phyloP scores from a whole-genome alignment of 495 filamentous ascomycete species.

The Talaromyces nanjingensis region DNA sequence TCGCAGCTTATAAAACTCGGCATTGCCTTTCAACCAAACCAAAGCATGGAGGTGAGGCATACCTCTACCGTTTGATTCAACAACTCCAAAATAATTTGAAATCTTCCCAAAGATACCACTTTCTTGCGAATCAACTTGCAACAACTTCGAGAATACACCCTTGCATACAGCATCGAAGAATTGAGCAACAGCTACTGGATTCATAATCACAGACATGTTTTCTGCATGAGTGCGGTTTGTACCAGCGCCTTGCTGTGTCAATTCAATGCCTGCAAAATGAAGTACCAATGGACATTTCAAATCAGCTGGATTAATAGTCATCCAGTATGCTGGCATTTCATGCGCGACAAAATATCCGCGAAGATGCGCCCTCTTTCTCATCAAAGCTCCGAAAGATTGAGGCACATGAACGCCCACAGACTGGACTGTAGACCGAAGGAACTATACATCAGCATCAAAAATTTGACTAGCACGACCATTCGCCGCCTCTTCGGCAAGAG shows the following conservation, averaged over 20 bases:
- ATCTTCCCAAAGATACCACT: constrained; percentile 13
- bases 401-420: too few species aligned
- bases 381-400: too few species aligned
- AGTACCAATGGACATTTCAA: too few species aligned
- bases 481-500: too few species aligned
- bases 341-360: too few species aligned
- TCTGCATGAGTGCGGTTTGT: background rate
- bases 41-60: constrained; percentile 16
- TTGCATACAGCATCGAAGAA: constrained; percentile 13
- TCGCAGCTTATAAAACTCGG: constrained; percentile 8
- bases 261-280: background rate
- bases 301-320: too few species aligned
- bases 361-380: too few species aligned
- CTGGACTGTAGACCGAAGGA: too few species aligned
- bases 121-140: background rate
- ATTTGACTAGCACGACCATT: too few species aligned
- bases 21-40: constrained; percentile 13
- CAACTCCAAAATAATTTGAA: constrained; percentile 14
- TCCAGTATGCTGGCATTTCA: too few species aligned
- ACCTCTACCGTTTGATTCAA: constrained; percentile 16
- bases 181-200: constrained; percentile 11
- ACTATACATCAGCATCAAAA: too few species aligned
- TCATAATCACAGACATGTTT: constrained; percentile 2
- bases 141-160: constrained; percentile 9
- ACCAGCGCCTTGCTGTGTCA: background rate